These are phyloP conservation scores for Ceratocystiopsis sp. DNA, from an alignment of 2,329 filamentous ascomycete species.

Conservation along the genomic window DNA sequence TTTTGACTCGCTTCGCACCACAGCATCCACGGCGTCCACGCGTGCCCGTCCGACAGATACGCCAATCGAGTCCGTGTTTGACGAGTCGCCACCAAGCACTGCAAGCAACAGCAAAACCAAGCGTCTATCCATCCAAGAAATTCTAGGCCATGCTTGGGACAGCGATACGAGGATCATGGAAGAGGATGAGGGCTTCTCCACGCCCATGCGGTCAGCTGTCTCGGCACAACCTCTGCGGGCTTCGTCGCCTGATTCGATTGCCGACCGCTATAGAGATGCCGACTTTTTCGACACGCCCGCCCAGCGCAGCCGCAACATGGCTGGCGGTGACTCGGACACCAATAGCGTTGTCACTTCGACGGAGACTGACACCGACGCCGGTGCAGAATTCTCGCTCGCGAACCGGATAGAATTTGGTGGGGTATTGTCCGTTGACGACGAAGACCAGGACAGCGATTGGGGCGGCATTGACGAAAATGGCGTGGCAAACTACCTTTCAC, in stretches of 20 bases:
- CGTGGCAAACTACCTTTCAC: slow-evolving; percentile 38
- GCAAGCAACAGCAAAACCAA: slow-evolving; percentile 35
- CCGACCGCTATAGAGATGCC: background rate
- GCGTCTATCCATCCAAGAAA: slow-evolving; percentile 41
- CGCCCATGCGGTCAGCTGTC: slow-evolving; percentile 24
- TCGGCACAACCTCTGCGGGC: background rate
- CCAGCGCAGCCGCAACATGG: background rate
- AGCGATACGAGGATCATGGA: slow-evolving; percentile 41
- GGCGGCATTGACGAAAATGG: slow-evolving; percentile 37
- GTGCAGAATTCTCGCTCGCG: slow-evolving; percentile 13
- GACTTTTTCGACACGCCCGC: background rate
- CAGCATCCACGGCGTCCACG: slow-evolving; percentile 49
- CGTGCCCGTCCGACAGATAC: slow-evolving; percentile 51
- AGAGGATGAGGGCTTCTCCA: slow-evolving; percentile 40
- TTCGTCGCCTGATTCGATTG: too few relatives aligned
- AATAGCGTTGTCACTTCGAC: background rate
- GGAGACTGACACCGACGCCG: background rate
- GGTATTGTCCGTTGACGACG: slow-evolving; percentile 37
- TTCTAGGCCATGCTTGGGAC: slow-evolving; percentile 37
- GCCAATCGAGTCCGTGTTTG: slow-evolving; percentile 64
- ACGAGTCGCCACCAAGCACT: slow-evolving; percentile 53
- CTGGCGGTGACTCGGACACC: background rate
- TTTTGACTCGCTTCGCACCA: slow-evolving; percentile 60
- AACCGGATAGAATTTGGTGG: too few relatives aligned
- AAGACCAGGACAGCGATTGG: slow-evolving; percentile 49